Evolutionary conservation across 305 asterid species (phyloP).

Genomic region (Fraxinus ornus): DNA sequence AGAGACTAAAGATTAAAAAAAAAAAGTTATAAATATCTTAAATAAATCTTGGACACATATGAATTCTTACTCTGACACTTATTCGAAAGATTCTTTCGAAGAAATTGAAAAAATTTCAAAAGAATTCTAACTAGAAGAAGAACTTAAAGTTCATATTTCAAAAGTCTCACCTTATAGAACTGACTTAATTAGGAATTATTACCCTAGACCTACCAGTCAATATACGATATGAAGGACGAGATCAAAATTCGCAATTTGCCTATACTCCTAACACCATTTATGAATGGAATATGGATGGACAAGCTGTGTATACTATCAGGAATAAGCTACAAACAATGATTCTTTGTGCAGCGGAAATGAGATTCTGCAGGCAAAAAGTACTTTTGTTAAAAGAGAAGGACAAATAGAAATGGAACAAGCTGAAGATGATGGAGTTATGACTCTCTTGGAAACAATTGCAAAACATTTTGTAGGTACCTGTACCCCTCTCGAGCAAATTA

Average conservation of each 20-base stretch:
- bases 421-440: neutral
- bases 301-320: neutral
- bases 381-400: no score
- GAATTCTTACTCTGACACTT: neutral
- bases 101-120: no score
- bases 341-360: no score
- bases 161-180: neutral
- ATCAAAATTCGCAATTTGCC: neutral
- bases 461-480: no score
- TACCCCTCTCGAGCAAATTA: neutral
- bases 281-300: neutral
- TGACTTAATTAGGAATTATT: neutral
- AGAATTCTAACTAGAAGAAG: neutral
- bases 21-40: no score
- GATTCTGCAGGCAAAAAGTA: neutral
- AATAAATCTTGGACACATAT: neutral
- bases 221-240: neutral
- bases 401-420: neutral
- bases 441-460: neutral
- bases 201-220: neutral
- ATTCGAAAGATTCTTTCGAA: no score
- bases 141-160: neutral
- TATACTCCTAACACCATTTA: neutral
- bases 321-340: neutral
- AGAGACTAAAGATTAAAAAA: no score